These are phyloP conservation scores for Saksenaea vasiformis DNA, from an alignment of 371 early-diverging fungal genomes.

Conservation along the genomic window DNA sequence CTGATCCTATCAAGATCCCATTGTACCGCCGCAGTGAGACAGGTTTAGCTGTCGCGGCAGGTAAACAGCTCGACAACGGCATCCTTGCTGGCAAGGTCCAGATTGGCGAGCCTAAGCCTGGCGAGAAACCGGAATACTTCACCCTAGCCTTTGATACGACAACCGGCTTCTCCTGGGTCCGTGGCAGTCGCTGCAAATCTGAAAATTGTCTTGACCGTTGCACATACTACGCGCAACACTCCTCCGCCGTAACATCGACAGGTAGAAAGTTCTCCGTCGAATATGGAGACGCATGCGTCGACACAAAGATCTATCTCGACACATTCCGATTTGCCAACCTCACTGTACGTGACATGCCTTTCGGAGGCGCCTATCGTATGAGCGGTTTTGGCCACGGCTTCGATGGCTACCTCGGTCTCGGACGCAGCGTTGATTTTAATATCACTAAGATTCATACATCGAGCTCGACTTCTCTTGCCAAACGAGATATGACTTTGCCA, in stretches of 20 bases:
- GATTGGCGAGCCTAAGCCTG: conserved; percentile 30
- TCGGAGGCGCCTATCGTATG: conserved; percentile 51
- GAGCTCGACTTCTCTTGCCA: conserved; percentile 20
- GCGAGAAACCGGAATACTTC: conserved; percentile 35
- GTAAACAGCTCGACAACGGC: conserved; percentile 22
- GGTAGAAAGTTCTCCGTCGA: conserved; percentile 42
- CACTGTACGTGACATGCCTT: conserved; percentile 37
- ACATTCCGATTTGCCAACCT: conserved; percentile 41
- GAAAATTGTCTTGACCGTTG: conserved; percentile 33
- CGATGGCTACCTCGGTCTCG: conserved; percentile 53
- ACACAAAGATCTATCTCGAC: conserved; percentile 42
- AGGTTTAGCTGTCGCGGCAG: conserved; percentile 19
- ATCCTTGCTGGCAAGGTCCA: conserved; percentile 45
- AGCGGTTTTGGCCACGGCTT: conserved; percentile 45
- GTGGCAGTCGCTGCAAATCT: conserved; percentile 37
- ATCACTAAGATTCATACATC: conserved; percentile 19
- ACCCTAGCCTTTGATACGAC: conserved; percentile 47
- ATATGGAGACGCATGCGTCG: conserved; percentile 46
- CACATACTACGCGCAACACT: conserved; percentile 42
- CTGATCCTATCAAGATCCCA: conserved; percentile 22
- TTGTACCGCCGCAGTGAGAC: conserved; percentile 18
- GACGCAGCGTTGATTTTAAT: conserved; percentile 40
- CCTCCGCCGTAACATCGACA: conserved; percentile 26
- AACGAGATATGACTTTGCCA: conserved; percentile 24
- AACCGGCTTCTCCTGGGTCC: conserved; percentile 49